Base-by-base conservation (phyloP, 179 eudicot species). In the Drosera spatulata region DNA sequence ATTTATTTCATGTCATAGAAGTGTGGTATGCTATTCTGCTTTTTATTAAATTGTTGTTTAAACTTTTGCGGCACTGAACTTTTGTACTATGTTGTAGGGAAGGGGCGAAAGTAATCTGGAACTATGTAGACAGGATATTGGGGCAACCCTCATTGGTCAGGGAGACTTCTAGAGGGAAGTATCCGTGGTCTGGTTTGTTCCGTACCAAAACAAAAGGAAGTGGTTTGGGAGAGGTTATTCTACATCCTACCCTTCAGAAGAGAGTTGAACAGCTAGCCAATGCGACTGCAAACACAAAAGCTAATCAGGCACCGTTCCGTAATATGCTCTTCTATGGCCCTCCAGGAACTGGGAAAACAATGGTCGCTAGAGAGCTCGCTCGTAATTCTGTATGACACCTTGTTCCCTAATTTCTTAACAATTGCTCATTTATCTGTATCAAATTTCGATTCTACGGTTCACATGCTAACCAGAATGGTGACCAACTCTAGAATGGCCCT, bases 311-410 rank as follows among this genome's bases (percentile, higher is more conserved):
- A 60, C 97, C 97, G 50, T 91, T 85, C 67, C 77, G 97, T 55
- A 91, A 91, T 61, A 91, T 91, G 93, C 91, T 91, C 53, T 91
- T 91, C 63, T 91, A 85, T 71, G 96, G 97, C 52, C 97, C 97
- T 58, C 97, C 97, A 41, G 97, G 97, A 62, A 91, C 97, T 49
- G 97, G 97, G 60, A 91, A 91, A 74, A 91, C 97, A 14, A 87
- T 91, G 96, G 97, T 82, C 73, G 97, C 96, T 11, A 84, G 97
- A 66, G 97, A 91, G 79, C 78, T 91, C 38, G 97, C 97, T 70
- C 80, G 71, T 40, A 87, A 77, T 79, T 91, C 97, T 48, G 97
- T 91, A 87, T 46, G 79, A 43, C 58, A 57, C 71, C 75, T 63
- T 62, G 58, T 39, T 47, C 65, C 65, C 39, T 60, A 11, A 50